Base-by-base conservation (phyloP, 306 rosid species). In the Astragalus glycyphyllos region DNA sequence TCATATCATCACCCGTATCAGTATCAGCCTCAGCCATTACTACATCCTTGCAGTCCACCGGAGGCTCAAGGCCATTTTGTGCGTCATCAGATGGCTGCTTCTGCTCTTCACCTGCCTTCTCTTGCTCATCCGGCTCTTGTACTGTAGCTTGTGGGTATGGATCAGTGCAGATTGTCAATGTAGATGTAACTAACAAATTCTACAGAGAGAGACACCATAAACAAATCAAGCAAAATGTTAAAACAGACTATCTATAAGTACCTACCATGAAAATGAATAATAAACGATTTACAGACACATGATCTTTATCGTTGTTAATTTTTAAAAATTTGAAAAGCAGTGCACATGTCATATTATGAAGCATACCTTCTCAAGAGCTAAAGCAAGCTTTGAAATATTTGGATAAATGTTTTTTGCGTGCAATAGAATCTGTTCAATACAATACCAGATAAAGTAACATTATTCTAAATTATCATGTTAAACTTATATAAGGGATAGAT, bases 291-390 rank as follows among this genome's bases (percentile, higher is more conserved):
- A 8, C 10, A 61, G 48, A 56, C 40, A 45, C 37, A 62, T 3
- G 45, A 46, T 40, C 23, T 72, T 40, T 26, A 48, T n/a, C 16
- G 65, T 47, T 35, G 13, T 61, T 68, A 26, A 26, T 61, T 69
- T 51, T 53, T 34, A 61, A 44, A 45, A 58, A 42, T 57, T 70
- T 69, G 68, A 78, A 69, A 63, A 17, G 3, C 51, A 64, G 34
- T 8, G 35, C 23, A 49, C n/a, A 32, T 14, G 42, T 42, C 45
- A 73, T 46, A 70, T 61, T 59, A 46, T 32, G 56, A 71, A 63
- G 73, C 56, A 64, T 86, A 94, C 99, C 97, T 94, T 94, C 66
- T 94, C 99, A 53, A 94, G 88, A 20, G 99, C 99, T 76, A 91
- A 82, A 29, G 87, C 96, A 71, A 94, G 99, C 87, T 94, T 91